Percentiles rank a stretch among this genome's conserved stretches.
Evolutionary conservation across 108 stramenopile species (phyloP).

Genomic region (Cyclotella kingstonii): DNA sequence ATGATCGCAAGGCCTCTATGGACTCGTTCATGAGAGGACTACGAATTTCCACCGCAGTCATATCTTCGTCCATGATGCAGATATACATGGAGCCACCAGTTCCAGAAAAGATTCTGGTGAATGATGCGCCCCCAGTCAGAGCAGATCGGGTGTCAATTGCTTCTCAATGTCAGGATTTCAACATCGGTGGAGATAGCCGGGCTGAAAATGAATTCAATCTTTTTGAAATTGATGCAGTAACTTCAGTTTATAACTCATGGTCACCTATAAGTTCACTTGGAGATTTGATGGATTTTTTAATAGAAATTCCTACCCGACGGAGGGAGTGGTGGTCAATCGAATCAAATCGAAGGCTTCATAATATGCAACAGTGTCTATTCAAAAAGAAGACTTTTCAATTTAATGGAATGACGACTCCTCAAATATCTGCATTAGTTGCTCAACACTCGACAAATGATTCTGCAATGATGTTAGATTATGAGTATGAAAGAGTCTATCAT

Average conservation of each 20-base stretch:
- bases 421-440: too few species aligned
- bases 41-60: neutral
- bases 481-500: too few species aligned
- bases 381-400: too few species aligned
- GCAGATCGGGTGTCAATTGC: neutral
- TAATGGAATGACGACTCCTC: too few species aligned
- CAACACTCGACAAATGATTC: too few species aligned
- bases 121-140: neutral
- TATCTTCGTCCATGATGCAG: slow-evolving; percentile 50
- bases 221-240: slow-evolving; percentile 35
- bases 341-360: slow-evolving; percentile 4
- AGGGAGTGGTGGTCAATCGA: slow-evolving; percentile 35
- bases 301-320: slow-evolving; percentile 28
- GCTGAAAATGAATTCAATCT: slow-evolving; percentile 1
- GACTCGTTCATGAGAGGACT: neutral
- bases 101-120: slow-evolving; percentile 19
- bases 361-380: too few species aligned
- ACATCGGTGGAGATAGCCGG: neutral
- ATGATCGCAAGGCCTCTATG: neutral
- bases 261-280: slow-evolving; percentile 53
- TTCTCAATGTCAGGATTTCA: neutral
- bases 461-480: too few species aligned
- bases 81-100: slow-evolving; percentile 35
- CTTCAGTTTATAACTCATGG: slow-evolving; percentile 53
- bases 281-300: slow-evolving; percentile 58